phyloP scores from a whole-genome alignment of 257 asterid genomes.

The Forsythia suspensa region DNA sequence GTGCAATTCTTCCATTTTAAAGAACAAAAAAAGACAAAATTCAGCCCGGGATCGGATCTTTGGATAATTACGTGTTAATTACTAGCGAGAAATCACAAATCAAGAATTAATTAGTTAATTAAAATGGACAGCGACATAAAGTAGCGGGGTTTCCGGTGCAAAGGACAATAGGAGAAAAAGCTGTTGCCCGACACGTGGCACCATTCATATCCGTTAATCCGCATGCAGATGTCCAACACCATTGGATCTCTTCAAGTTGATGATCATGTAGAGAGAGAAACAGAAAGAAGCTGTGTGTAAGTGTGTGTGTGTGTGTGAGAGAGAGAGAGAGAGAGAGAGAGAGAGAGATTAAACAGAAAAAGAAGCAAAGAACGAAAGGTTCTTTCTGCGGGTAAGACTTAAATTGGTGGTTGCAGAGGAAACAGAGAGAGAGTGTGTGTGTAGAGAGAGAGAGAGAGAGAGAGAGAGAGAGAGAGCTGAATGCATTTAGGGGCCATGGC shows the following conservation, averaged over 20 bases:
- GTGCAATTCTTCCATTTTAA: background rate
- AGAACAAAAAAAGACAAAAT: background rate
- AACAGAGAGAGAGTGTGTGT: background rate
- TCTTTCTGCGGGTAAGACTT: constrained; percentile 15
- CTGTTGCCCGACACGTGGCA: constrained; percentile 52
- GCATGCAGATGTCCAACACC: constrained; percentile 33
- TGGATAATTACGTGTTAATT: constrained; percentile 27
- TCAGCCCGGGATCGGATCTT: constrained; percentile 15
- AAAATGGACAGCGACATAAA: constrained; percentile 59
- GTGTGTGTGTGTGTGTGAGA: constrained; percentile 15
- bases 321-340: background rate
- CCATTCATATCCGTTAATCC: constrained; percentile 15
- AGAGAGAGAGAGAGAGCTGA: constrained; percentile 10
- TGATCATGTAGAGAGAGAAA: constrained; percentile 26
- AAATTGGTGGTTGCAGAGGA: constrained; percentile 29
- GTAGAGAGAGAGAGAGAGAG: constrained; percentile 1
- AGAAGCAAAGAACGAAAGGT: background rate
- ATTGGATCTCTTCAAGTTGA: constrained; percentile 26
- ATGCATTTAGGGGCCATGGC: constrained; percentile 75
- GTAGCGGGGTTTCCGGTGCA: constrained; percentile 76
- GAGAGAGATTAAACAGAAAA: constrained; percentile 19
- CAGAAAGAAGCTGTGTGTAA: background rate
- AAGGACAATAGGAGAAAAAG: constrained; percentile 60
- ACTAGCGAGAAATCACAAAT: too few relatives aligned
- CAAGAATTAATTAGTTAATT: constrained; percentile 11